These are phyloP conservation scores for Paraphaeosphaeria sporulosa DNA, from an alignment of 2,329 filamentous ascomycete genomes.

Conservation along the genomic window DNA sequence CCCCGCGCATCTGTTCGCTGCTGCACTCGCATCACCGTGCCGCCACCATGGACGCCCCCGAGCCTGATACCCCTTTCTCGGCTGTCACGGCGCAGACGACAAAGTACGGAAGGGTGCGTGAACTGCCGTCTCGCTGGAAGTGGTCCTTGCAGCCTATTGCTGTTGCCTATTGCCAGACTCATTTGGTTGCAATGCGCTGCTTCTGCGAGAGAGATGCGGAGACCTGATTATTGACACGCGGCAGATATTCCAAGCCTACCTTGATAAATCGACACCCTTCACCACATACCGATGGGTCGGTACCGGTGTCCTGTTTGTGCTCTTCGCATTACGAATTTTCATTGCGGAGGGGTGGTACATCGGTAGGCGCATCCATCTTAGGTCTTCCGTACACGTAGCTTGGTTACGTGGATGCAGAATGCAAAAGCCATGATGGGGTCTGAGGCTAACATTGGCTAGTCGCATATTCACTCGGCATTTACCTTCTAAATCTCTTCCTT, in stretches of 20 bases:
- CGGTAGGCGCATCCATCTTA: conserved; percentile 62
- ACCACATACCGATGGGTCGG: conserved; percentile 88
- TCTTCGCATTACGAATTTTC: conserved; percentile 91
- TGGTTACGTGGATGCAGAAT: not conserved
- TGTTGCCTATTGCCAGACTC: conserved; percentile 4
- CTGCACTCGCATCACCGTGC: not conserved
- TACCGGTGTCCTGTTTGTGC: conserved; percentile 75
- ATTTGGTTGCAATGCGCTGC: conserved; percentile 1
- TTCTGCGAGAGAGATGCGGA: not conserved
- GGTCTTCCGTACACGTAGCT: not conserved
- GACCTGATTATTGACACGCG: conserved; percentile 23
- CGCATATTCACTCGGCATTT: conserved; percentile 96
- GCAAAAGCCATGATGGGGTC: not conserved
- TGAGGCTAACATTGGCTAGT: conserved; percentile 61
- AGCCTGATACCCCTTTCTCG: conserved; percentile 92
- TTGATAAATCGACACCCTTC: conserved; percentile 92
- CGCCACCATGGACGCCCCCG: conserved; percentile 77
- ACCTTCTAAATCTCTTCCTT: conserved; percentile 98
- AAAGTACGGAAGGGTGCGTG: conserved; percentile 72
- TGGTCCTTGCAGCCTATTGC: not conserved
- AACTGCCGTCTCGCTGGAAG: conserved; percentile 18
- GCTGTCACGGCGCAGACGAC: conserved; percentile 87
- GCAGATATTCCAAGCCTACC: conserved; percentile 91
- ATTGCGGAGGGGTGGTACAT: conserved; percentile 98
- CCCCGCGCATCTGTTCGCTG: conserved; percentile 7